Conservation (phyloP, 2,329 filamentous ascomycete species). For the Aspergillus pseudoterreus region DNA sequence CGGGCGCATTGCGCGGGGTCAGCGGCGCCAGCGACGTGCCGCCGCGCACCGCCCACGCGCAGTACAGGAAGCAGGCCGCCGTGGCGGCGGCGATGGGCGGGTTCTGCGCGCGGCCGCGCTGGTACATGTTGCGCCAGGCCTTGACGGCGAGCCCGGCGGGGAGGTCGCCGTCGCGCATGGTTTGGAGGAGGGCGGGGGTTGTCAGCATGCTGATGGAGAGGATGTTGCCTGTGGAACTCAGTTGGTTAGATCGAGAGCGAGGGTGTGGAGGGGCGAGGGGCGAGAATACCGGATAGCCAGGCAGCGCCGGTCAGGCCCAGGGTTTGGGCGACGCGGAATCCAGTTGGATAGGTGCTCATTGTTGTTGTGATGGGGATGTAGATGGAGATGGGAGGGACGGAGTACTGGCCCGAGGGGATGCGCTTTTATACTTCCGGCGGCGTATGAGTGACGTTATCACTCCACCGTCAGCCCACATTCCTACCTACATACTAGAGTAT, state of each 20-base stretch:
- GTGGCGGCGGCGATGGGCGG: conserved; percentile 22
- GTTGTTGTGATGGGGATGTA: neutral
- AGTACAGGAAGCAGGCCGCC: conserved; percentile 23
- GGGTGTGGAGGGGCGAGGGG: neutral
- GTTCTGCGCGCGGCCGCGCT: conserved; percentile 19
- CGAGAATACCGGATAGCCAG: conserved; percentile 26
- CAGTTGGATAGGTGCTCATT: conserved; percentile 18
- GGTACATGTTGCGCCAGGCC: conserved; percentile 19
- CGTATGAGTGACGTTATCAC: conserved; percentile 6
- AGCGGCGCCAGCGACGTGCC: conserved; percentile 12
- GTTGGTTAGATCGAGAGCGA: neutral
- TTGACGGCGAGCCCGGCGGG: conserved; percentile 9
- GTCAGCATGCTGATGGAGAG: conserved; percentile 19
- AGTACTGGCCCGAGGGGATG: neutral
- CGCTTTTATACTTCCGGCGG: neutral
- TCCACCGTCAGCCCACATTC: neutral
- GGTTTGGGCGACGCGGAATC: conserved; percentile 24
- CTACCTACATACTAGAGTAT: neutral
- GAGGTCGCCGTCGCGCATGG: conserved; percentile 8
- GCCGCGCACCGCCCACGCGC: conserved; percentile 24
- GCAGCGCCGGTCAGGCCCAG: conserved; percentile 26
- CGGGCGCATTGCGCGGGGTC: conserved; percentile 6
- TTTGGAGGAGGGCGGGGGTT: conserved; percentile 24
- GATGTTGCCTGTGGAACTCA: conserved; percentile 22
- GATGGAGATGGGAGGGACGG: neutral